phyloP scores from a whole-genome alignment of 2,329 filamentous ascomycete genomes.

The Neofusicoccum kwambonambiense region DNA sequence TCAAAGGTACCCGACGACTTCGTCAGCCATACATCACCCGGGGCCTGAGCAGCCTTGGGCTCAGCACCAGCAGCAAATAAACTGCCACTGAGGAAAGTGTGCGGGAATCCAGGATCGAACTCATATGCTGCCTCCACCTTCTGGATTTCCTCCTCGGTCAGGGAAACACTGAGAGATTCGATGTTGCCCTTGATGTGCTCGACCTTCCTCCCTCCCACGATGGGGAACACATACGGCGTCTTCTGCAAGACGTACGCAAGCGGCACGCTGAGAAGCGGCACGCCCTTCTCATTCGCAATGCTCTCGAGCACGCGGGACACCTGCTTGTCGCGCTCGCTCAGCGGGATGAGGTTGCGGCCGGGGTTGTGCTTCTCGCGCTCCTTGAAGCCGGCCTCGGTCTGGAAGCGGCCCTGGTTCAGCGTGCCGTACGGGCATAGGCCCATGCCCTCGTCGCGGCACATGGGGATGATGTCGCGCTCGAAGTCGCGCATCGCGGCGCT shows the following conservation, averaged over 20 bases:
- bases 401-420: slow-evolving; percentile 43
- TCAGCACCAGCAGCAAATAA: slow-evolving; percentile 1
- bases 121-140: slow-evolving; percentile 62
- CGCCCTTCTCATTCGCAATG: slow-evolving; percentile 50
- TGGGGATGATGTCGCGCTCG: slow-evolving; percentile 48
- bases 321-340: slow-evolving; percentile 49
- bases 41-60: slow-evolving; percentile 1
- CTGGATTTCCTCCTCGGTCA: slow-evolving; percentile 62
- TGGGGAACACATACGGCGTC: slow-evolving; percentile 69
- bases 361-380: slow-evolving; percentile 32
- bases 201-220: slow-evolving; percentile 68
- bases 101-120: slow-evolving; percentile 68
- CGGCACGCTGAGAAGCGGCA: slow-evolving; percentile 59
- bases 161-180: slow-evolving; percentile 60
- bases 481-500: slow-evolving; percentile 43
- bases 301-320: slow-evolving; percentile 60
- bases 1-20: slow-evolving; percentile 14
- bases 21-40: slow-evolving; percentile 16
- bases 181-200: slow-evolving; percentile 71
- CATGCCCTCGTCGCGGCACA: slow-evolving; percentile 45
- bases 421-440: slow-evolving; percentile 55
- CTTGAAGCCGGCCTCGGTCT: slow-evolving; percentile 37
- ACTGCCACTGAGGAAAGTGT: slow-evolving; percentile 50
- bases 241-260: slow-evolving; percentile 74
- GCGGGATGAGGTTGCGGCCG: slow-evolving; percentile 40